phyloP scores from a whole-genome alignment of 2,329 filamentous ascomycete genomes.

The Epichloe aotearoae region DNA sequence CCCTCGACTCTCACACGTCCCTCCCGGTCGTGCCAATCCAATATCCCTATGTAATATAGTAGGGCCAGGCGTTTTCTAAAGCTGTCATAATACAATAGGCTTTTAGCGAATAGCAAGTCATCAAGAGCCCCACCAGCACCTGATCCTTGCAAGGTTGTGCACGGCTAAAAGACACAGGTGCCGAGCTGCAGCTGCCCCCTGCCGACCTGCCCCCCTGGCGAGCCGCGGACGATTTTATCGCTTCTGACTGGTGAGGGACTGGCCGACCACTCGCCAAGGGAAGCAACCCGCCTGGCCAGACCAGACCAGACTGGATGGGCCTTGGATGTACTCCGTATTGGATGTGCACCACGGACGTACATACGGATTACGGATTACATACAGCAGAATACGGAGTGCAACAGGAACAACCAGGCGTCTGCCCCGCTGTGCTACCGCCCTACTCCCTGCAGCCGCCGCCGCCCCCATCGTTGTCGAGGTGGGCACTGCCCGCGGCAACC shows the following conservation, averaged over 20 bases:
- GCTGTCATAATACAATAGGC: too few relatives aligned
- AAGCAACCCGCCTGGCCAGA: not conserved
- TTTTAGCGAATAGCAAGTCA: too few relatives aligned
- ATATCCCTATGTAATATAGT: too few relatives aligned
- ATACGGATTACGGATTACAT: too few relatives aligned
- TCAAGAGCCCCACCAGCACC: too few relatives aligned
- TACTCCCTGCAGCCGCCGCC: not conserved
- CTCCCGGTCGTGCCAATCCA: too few relatives aligned
- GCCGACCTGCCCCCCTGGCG: too few relatives aligned
- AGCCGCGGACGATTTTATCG: not conserved
- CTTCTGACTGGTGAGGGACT: not conserved
- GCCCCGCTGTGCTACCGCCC: not conserved
- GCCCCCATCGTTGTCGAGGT: not conserved
- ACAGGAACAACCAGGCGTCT: not conserved
- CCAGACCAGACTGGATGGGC: not conserved
- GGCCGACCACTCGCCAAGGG: not conserved
- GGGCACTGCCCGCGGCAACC: not conserved
- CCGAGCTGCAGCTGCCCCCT: too few relatives aligned
- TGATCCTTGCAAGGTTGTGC: not conserved
- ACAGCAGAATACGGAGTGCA: not conserved
- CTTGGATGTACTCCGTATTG: too few relatives aligned
- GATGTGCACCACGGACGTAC: too few relatives aligned
- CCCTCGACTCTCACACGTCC: too few relatives aligned
- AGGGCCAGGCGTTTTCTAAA: too few relatives aligned
- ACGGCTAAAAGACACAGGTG: not conserved